Evolutionary conservation across 768 basidiomycete species (phyloP).

Genomic region (Scleroderma bovista): DNA sequence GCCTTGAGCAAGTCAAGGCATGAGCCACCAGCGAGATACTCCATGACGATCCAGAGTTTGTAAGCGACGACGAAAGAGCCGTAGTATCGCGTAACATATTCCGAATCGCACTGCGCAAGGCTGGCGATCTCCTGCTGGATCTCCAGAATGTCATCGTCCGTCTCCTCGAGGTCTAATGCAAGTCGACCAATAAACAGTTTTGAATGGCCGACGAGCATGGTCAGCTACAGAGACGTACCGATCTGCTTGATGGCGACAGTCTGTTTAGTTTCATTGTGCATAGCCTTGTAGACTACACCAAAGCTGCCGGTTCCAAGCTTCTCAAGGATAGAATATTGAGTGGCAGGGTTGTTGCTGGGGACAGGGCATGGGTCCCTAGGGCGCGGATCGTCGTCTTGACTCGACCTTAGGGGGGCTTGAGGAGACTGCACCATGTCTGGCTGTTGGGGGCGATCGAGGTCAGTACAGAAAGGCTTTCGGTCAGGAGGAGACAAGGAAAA

Average conservation of each 20-base stretch:
- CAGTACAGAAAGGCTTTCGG: conserved; percentile 32
- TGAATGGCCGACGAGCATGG: conserved; percentile 6
- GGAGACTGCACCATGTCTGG: conserved; percentile 40
- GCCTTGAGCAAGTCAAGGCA: conserved; percentile 95
- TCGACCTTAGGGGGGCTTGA: conserved; percentile 39
- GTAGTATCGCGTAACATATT: conserved; percentile 94
- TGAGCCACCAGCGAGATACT: conserved; percentile 97
- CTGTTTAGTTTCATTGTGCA: conserved; percentile 90
- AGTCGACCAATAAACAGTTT: neutral
- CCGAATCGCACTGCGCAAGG: conserved; percentile 92
- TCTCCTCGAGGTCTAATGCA: conserved; percentile 84
- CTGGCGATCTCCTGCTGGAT: conserved; percentile 99
- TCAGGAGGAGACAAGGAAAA: conserved; percentile 39
- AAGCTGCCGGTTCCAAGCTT: conserved; percentile 98
- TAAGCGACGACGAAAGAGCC: conserved; percentile 95
- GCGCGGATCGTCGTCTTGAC: conserved; percentile 35
- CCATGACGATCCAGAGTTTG: conserved; percentile 99
- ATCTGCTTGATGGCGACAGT: conserved; percentile 99
- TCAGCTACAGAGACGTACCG: conserved; percentile 45
- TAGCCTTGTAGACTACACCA: conserved; percentile 95
- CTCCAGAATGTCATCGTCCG: conserved; percentile 97
- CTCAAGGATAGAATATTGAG: conserved; percentile 88
- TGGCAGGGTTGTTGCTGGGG: conserved; percentile 76
- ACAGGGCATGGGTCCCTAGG: conserved; percentile 60
- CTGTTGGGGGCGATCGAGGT: conserved; percentile 34